Evolutionary conservation across 352 stramenopile species (phyloP), one percentile per base, ranked within the genome.

Genomic region (Pythium grandisporangium): DNA sequence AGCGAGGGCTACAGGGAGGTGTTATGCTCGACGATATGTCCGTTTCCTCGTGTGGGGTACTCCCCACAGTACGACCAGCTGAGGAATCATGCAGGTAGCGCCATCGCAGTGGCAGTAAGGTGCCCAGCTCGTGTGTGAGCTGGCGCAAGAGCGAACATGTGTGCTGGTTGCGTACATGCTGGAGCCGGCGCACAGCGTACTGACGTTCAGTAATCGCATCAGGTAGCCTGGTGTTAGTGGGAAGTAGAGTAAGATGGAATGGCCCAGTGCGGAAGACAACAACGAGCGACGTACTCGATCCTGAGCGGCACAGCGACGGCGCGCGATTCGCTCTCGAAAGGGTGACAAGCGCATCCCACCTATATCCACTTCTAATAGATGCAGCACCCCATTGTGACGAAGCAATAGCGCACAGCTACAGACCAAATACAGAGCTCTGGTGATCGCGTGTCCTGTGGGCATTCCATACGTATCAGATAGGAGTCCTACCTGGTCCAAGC

Each of bases 121-220:
- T 44, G 5, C 63, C 59, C n/a, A 83, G 34, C 23, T 83, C 58
- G 17, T 53, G 34, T 3, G 48, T 33, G 4, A 78, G 22, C 2
- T 67, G 44, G 2, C 64, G 64, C 6, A 83, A 45, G 6, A 43
- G 25, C 14, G 37, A 30, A 24, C 16, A 47, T 44, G 25, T 64
- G 14, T 45, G 30, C 1, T 67, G 41, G 3, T 37, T 51, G 27
- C 45, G 48, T 2, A 47, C 57, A 30, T 69, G 45, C 25, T 56
- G 59, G 30, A 84, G 47, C 16, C 67, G 57, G 1, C 70, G 67
- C 29, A 84, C 49, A 6, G 65, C 70, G 17, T 66, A 70, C 70
- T 84, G 24, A 3, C 27, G 17, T 36, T 3, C 42, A 3, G 26
- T n/a, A 35, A 47, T 11, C 35, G n/a, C 6, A 40, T 21, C 34